Base-by-base conservation (phyloP, 345 rosid species). In the Anacardium occidentale region DNA sequence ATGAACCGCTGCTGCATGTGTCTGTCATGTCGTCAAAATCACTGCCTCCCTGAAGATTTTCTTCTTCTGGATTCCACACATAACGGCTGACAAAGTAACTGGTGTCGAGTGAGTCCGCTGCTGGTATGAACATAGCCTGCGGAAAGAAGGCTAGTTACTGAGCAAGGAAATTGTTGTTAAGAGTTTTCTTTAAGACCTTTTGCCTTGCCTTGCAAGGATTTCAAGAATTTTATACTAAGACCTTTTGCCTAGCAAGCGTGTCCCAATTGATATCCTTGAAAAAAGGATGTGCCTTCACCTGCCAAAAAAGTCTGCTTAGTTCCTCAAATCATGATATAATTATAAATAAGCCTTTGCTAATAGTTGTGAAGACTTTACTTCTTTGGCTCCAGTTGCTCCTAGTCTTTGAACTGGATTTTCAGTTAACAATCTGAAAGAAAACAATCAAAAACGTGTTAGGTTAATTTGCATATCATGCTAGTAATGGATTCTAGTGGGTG, bases 81-180 rank as follows among this genome's bases (percentile, higher is more conserved):
- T 91, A 89, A 3, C 99, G 83, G 83, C 99, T 89, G 91, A 91
- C 88, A 81, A 95, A 95, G 64, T 95, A 95, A 75, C 99, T 89
- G 0, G 98, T 89, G 78, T 95, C 98, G 5, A 83, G 85, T 64
- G 91, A 85, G 70, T 95, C 97, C 52, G 91, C 88, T 62, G 87
- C 74, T 83, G 99, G 99, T 76, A 91, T 91, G 87, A 95, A 92
- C 87, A 83, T 89, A 77, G 98, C 99, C 97, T 95, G 90, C 66
- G 67, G 67, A 68, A 58, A 80, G 64, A 58, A 40, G 18, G 20
- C 52, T 73, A 47, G 26, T 80, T 68, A 20, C 32, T 50, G 10
- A 70, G 77, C 62, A 37, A 44, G 76, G 32, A 20, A 29, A 34
- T 42, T 32, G 47, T 26, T 11, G 40, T 56, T 29, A 32, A 45